Base-by-base conservation (phyloP, 2,329 filamentous ascomycete genomes). In the Emmonsiellopsis sp. region DNA sequence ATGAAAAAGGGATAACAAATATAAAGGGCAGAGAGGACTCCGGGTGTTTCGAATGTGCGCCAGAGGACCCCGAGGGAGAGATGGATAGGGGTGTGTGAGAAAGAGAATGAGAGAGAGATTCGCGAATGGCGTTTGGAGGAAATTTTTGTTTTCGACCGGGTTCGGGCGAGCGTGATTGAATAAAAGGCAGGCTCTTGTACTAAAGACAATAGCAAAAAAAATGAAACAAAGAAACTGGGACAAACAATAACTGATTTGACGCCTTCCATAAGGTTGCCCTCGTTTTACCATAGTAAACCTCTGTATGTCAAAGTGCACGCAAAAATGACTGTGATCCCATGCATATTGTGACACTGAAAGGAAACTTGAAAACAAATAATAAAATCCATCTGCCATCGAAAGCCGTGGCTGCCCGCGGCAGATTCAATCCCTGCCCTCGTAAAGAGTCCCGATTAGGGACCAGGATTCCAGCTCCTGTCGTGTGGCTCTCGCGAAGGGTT, bases 401-500 rank as follows among this genome's bases (percentile, higher is more conserved):
- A 8, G 37, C 42, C 37, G 36, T 27, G 9, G 37, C 17, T n/a
- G 10, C 14, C 13, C 39, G 2, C 13, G 8, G 13, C 36, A 42
- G 8, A 11, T n/a, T 27, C 10, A 17, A 42, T 21, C 13, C 36
- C 21, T 27, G 42, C 21, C 46, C 27, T 52, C n/a, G 34, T 46
- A 32, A 14, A 32, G 17, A 34, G 34, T 32, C 9, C 13, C 10
- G 14, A 11, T 39, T 42, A 53, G 11, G 44, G n/a, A 14, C 34
- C 51, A 53, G 43, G 36, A 53, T 42, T 53, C 51, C 36, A 53
- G 51, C 51, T 53, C 36, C 44, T 49, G 37, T 36, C 44, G n/a
- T 31, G 14, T n/a, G 49, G 14, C 2, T 51, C 14, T 42, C 49
- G 34, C 3, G 31, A 40, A 27, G 40, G 39, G 6, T 51, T 27